Evolutionary conservation across 495 filamentous ascomycete genomes (phyloP), one percentile per base, ranked within the genome.

Genomic region (Aspergillus asperescens): DNA sequence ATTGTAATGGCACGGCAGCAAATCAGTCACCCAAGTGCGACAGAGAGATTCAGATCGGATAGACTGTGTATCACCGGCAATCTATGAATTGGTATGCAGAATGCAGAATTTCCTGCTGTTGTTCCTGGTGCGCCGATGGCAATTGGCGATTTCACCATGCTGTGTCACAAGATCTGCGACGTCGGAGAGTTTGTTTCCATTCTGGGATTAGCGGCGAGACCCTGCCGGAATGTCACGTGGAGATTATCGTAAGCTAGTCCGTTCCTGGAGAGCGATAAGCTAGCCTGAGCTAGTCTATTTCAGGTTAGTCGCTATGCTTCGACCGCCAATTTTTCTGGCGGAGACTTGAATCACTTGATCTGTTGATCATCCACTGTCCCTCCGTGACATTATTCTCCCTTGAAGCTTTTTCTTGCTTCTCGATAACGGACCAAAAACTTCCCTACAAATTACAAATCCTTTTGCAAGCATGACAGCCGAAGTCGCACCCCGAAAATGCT

Each of bases 401-500:
- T 16, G 16, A 27, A 20, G 29, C 29, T 34, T 18, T 15, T 35
- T 16, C 31, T 23, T 35, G 32, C 28, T 8, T 29, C 29, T 35
- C 7, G 19, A 47, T 24, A n/a, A 24, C 7, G 4, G n/a, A 23
- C 44, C 15, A 20, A 9, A 47, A 7, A 8, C 15, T 43, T 25
- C 16, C 7, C 16, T 18, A 15, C 3, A 40, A 24, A 20, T 1
- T 5, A 20, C 7, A 46, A 15, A 34, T n/a, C 5, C 15, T 47
- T 19, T 39, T 22, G 31, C 46, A 29, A 39, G 29, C 2, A 57
- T 57, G 54, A 24, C 48, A 22, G 45, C 49, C 15, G 55, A 52
- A 45, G 39, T 50, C 28, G 50, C 44, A 27, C 13, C 45, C 16
- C 55, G 84, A 41, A 89, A 86, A 68, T 98, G 93, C 63, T 72